Evolutionary conservation across 1,284 basidiomycete genomes (phyloP), one percentile per base, ranked within the genome.

Genomic region (Papiliotrema flavescens): DNA sequence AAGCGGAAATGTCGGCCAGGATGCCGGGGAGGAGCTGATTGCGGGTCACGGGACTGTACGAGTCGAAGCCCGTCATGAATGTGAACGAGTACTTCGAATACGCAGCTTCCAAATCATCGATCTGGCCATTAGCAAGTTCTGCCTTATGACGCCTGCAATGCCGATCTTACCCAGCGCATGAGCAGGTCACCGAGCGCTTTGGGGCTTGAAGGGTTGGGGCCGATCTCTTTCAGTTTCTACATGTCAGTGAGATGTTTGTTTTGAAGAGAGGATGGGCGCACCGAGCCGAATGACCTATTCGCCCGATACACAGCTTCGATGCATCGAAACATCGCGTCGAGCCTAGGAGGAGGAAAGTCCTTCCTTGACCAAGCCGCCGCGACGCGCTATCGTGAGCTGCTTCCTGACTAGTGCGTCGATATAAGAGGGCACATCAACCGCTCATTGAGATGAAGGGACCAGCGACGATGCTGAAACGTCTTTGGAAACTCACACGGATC

Each of bases 291-390:
- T 1, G 81, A 77, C 55, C 92, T 84, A 76, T 96, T 97, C 39
- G 89, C 88, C 69, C 93, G 89, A 79, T 94, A 98, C 22, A 98
- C 85, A 22, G 82, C 83, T 76, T 98, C 95, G 47, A 98, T 84
- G 66, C 87, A 87, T 61, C 95, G 83, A 76, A 98, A 98, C 90
- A 98, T 94, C 51, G 82, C 78, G 73, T 98, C 95, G 37, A 98
- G 83, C 66, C 91, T 88, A 14, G 84, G 83, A 1, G 95, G 96
- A 17, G 96, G 95, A 42, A 98, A 86, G 75, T 97, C 96, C 45
- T 86, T 84, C 40, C 91, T 81, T 14, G 93, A 97, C 95, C 95
- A 98, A 51, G 96, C 96, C 24, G 87, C 87, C 3, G 96, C 96
- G 8, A 97, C 90, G 84, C 90, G 91, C 90, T 98, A 43, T 37